These are phyloP conservation scores for Fusarium praegraminearum DNA, from an alignment of 2,329 filamentous ascomycete species.

Conservation along the genomic window DNA sequence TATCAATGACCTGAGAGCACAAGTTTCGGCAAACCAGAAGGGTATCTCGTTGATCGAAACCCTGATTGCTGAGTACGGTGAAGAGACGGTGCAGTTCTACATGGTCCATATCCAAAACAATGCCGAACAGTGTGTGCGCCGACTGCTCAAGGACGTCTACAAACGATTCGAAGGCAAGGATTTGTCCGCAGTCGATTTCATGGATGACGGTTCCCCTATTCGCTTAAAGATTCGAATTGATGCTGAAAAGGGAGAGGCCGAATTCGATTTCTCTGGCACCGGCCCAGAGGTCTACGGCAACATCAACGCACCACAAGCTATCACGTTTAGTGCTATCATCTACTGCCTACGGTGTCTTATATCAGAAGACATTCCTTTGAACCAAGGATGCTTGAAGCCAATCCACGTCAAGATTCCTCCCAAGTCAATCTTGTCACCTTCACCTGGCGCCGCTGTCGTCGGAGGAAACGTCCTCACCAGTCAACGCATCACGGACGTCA, in stretches of 20 bases:
- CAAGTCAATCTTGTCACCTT: conserved; percentile 79
- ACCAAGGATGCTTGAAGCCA: conserved; percentile 83
- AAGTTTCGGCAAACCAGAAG: conserved; percentile 86
- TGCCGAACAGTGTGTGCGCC: conserved; percentile 79
- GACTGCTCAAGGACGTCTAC: conserved; percentile 77
- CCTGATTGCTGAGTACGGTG: conserved; percentile 81
- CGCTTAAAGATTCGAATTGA: conserved; percentile 80
- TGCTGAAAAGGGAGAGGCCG: conserved; percentile 77
- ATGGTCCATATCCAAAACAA: conserved; percentile 86
- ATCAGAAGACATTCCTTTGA: conserved; percentile 83
- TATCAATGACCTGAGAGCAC: conserved; percentile 84
- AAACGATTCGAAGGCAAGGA: conserved; percentile 77
- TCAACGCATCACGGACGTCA: conserved; percentile 60
- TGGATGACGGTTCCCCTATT: conserved; percentile 88
- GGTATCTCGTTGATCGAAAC: conserved; percentile 84
- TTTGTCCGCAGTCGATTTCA: conserved; percentile 79
- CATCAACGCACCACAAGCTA: conserved; percentile 83
- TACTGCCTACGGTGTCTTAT: conserved; percentile 86
- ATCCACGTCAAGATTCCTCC: conserved; percentile 80
- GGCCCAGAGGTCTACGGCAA: conserved; percentile 85
- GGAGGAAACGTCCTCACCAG: conserved; percentile 77
- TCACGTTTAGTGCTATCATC: conserved; percentile 88
- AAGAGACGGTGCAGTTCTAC: conserved; percentile 84
- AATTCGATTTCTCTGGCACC: conserved; percentile 85
- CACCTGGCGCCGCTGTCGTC: conserved; percentile 81